Percentiles rank a stretch among this genome's conserved stretches.
These are phyloP conservation scores for Saitoella complicata DNA, from an alignment of 805 yeast genomes.

Conservation along the genomic window DNA sequence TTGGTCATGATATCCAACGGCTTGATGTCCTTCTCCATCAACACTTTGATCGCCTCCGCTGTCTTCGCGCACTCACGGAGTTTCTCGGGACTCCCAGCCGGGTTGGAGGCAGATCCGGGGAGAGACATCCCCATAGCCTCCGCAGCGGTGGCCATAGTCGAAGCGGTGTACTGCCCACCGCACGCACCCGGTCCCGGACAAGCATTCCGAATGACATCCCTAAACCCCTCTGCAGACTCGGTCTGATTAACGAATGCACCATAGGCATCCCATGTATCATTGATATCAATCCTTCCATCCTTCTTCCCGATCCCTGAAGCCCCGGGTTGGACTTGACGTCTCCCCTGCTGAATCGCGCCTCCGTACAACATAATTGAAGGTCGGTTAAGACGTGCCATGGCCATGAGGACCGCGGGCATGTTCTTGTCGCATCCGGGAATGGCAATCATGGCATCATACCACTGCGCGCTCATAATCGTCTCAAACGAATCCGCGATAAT, in stretches of 20 bases:
- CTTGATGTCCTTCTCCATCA: conserved; percentile 54
- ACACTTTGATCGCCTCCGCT: conserved; percentile 71
- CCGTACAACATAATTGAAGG: conserved; percentile 87
- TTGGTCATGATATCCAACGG: conserved; percentile 91
- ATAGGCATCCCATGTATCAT: conserved; percentile 92
- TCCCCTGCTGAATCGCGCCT: conserved; percentile 84
- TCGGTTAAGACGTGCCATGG: conserved; percentile 83
- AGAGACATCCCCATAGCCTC: conserved; percentile 90
- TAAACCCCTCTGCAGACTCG: conserved; percentile 52
- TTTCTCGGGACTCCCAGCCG: conserved; percentile 77
- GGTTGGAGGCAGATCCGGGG: conserved; percentile 84
- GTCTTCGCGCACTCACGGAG: conserved; percentile 58
- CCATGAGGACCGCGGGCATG: conserved; percentile 89
- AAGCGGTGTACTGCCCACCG: conserved; percentile 99
- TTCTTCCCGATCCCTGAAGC: conserved; percentile 34
- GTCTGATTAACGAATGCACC: conserved; percentile 73
- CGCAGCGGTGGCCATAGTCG: conserved; percentile 97
- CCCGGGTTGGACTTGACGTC: conserved; percentile 43
- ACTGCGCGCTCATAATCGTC: conserved; percentile 89
- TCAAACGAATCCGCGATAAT: conserved; percentile 97
- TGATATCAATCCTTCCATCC: conserved; percentile 63
- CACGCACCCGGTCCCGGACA: conserved; percentile 99
- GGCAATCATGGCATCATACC: conserved; percentile 88
- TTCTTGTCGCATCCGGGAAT: conserved; percentile 93
- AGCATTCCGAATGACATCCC: conserved; percentile 70